Base-by-base conservation (phyloP, 2,329 filamentous ascomycete genomes). In the Teratosphaeria zuluensis region DNA sequence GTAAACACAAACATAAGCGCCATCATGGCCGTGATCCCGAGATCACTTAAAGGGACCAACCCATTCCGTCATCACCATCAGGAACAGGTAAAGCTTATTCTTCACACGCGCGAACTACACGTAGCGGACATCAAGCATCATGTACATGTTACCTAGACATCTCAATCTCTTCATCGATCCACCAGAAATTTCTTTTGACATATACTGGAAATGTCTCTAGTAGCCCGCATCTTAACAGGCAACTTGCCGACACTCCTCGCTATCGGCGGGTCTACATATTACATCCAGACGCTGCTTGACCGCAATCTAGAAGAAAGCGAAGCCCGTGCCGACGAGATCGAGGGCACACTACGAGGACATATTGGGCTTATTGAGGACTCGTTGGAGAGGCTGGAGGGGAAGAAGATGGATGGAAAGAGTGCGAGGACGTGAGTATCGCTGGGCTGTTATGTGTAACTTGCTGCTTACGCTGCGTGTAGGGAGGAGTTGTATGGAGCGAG, bases 291-390 rank as follows among this genome's bases (percentile, higher is more conserved):
- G 0, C 73, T 72, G 58, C 72, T 76, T 56, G 67, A 73, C 31
- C 74, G 75, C 66, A 77, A 76, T 58, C 70, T 77, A 4, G 73
- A 78, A 66, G 76, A 80, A 61, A 73, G 77, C 63, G 77, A 79
- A 68, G 76, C 77, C 2, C 73, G 76, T 9, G 71, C 78, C 63
- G 76, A 79, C 56, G 76, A 78, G 58, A 70, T 79, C 2, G 77
- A 79, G 63, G 76, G 77, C 6, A 79, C 76, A 14, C 59, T 79
- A 38, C 63, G 76, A 58, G 76, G 76, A 2, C 77, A 79, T 58
- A 78, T 78, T 59, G 76, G 76, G 1, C 55, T 78, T 19, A 79
- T 79, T 51, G 76, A 80, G 61, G 77, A 78, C 38, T 68, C 73
- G 5, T 61, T 78, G 24, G 75, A 78, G 60, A 65, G 75, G 4